Evolutionary conservation across 495 filamentous ascomycete genomes (phyloP), one percentile per base, ranked within the genome.

Genomic region (Trichoderma erinaceum): DNA sequence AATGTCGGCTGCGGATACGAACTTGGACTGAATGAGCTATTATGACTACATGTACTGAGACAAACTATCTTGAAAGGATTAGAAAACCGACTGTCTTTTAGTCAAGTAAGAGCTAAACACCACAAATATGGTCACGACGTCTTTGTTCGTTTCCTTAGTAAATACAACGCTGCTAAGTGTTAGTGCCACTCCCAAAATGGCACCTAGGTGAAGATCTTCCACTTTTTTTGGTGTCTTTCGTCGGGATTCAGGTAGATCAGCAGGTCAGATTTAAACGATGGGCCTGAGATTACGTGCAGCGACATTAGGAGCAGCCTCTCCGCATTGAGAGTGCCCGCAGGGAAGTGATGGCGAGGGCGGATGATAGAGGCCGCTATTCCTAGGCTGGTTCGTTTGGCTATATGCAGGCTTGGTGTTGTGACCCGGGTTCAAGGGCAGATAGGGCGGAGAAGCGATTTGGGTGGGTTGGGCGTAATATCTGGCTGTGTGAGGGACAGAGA

Each of bases 321-420:
- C 44, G 44, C 44, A 16, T 48, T n/a, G 29, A 15, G 6, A 15
- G 15, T 38, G 35, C 35, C 35, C 35, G 35, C 5, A 38, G 35
- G 5, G 35, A 10, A 10, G 35, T 0, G 35, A 38, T 38, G 35
- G 35, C 8, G 35, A 38, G 35, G 35, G 35, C 35, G 35, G 8
- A 38, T 35, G 6, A 6, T 38, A 38, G 35, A 38, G 35, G 35
- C 35, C 35, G 35, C 35, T 38, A 38, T 38, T 10, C 35, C 35
- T 5, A 38, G 35, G 35, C 35, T 38, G 35, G 35, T 38, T 56
- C 16, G 12, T 61, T 32, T 1, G 56, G 56, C 56, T 4, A 61
- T 61, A 61, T 61, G 56, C 56, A 61, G 27, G 56, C 56, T 6
- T 27, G 56, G 56, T 61, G 56, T 61, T 32, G 56, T 61, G 56